phyloP scores from a whole-genome alignment of 306 rosid genomes.

The Trifolium subterraneum region DNA sequence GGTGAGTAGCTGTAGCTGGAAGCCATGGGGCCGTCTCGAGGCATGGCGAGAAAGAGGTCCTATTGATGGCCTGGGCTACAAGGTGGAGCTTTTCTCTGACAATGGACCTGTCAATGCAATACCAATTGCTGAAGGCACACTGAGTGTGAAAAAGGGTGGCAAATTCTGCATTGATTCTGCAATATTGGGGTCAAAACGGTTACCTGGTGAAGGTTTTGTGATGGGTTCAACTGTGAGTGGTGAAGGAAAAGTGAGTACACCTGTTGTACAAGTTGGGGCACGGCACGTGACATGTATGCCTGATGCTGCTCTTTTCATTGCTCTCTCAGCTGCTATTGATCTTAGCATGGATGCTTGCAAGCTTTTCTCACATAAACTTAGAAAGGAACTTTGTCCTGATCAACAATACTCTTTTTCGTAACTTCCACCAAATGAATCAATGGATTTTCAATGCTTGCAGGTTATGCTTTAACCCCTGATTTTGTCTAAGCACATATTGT shows the following conservation, averaged over 20 bases:
- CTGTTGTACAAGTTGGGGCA: conserved; percentile 72
- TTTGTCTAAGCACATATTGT: conserved; percentile 17
- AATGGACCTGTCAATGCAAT: conserved; percentile 57
- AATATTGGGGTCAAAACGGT: conserved; percentile 49
- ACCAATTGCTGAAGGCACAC: conserved; percentile 74
- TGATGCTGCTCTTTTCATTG: conserved; percentile 78
- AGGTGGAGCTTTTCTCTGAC: conserved; percentile 72
- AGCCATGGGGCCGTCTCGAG: conserved; percentile 91
- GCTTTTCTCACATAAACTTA: conserved; percentile 75
- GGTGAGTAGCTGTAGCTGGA: conserved; percentile 64
- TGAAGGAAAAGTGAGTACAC: conserved; percentile 82
- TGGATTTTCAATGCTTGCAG: conserved; percentile 2
- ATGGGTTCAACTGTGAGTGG: conserved; percentile 83
- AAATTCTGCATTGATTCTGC: conserved; percentile 69
- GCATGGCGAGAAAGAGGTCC: conserved; percentile 95
- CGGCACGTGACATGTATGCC: conserved; percentile 85
- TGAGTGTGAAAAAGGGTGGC: conserved; percentile 75
- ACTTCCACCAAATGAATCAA: background rate
- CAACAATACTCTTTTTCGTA: conserved; percentile 53
- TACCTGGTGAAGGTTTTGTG: conserved; percentile 67
- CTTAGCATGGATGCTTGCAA: conserved; percentile 91
- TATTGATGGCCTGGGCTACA: conserved; percentile 78
- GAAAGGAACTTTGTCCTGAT: conserved; percentile 71
- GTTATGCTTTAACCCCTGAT: conserved; percentile 19
- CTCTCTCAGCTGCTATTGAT: conserved; percentile 81